Percentiles rank a stretch among this genome's conserved stretches.
These are phyloP conservation scores for Cardamine chenopodiifolia DNA, from an alignment of 345 rosid genomes.

Conservation along the genomic window DNA sequence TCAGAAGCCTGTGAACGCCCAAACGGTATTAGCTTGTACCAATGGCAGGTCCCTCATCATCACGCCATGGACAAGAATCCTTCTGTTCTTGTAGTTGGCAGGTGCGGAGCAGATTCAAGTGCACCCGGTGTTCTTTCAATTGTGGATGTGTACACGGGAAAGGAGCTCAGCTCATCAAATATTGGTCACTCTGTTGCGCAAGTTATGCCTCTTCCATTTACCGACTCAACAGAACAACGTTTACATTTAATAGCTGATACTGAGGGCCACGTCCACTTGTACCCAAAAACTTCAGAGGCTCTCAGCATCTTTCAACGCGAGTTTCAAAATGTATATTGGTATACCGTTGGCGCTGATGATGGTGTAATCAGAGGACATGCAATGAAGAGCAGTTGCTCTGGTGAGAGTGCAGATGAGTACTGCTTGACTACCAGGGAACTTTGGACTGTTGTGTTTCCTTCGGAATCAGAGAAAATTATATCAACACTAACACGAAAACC, in stretches of 20 bases:
- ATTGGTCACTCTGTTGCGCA: slow-evolving; percentile 74
- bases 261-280: slow-evolving; percentile 66
- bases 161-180: slow-evolving; percentile 60
- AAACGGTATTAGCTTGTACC: slow-evolving; percentile 64
- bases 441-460: slow-evolving; percentile 93
- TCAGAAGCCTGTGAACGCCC: slow-evolving; percentile 66
- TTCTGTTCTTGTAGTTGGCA: slow-evolving; percentile 82
- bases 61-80: slow-evolving; percentile 97
- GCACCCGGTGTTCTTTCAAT: slow-evolving; percentile 75
- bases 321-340: slow-evolving; percentile 84
- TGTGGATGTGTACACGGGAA: slow-evolving; percentile 85
- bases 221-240: slow-evolving; percentile 88
- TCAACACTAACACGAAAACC: slow-evolving; percentile 66
- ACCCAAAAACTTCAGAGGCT: slow-evolving; percentile 83
- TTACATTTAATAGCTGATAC: slow-evolving; percentile 83
- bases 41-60: slow-evolving; percentile 98
- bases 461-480: slow-evolving; percentile 85
- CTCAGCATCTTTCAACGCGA: slow-evolving; percentile 62
- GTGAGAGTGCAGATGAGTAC: slow-evolving; percentile 65
- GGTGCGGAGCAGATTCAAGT: slow-evolving; percentile 60
- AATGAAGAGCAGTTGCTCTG: slow-evolving; percentile 60
- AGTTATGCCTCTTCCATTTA: slow-evolving; percentile 81
- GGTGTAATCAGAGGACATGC: slow-evolving; percentile 81
- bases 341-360: slow-evolving; percentile 67
- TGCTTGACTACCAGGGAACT: slow-evolving; percentile 76